These are phyloP conservation scores for Polychaeton citri DNA, from an alignment of 2,329 filamentous ascomycete species.

Conservation along the genomic window DNA sequence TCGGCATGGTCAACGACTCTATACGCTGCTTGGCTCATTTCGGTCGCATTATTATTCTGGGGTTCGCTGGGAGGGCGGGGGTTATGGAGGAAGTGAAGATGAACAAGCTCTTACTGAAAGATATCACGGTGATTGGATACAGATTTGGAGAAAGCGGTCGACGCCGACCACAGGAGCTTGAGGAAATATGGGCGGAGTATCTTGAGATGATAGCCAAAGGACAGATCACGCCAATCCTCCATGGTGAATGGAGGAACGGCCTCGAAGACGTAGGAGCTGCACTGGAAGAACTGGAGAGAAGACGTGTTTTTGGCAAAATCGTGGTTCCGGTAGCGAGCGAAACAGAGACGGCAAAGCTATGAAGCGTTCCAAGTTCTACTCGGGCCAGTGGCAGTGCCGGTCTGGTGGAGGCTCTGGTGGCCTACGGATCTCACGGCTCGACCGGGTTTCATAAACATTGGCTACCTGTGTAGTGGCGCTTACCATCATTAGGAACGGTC, in stretches of 20 bases:
- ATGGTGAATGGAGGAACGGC: conserved; percentile 32
- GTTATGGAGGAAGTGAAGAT: conserved; percentile 42
- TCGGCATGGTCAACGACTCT: conserved; percentile 42
- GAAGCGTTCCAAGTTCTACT: too few relatives aligned
- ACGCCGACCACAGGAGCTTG: conserved; percentile 33
- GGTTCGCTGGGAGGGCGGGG: conserved; percentile 42
- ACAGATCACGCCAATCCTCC: conserved; percentile 39
- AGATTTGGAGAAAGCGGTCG: conserved; percentile 45
- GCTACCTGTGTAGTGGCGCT: too few relatives aligned
- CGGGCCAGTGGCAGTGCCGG: too few relatives aligned
- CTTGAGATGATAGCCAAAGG: conserved; percentile 34
- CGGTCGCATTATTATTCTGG: conserved; percentile 43
- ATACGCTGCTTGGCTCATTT: conserved; percentile 41
- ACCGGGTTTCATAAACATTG: too few relatives aligned
- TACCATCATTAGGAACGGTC: conserved; percentile 51
- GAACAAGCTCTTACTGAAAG: conserved; percentile 42
- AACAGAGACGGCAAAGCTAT: conserved; percentile 11
- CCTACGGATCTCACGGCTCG: too few relatives aligned
- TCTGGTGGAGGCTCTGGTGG: too few relatives aligned
- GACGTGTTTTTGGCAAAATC: conserved; percentile 44
- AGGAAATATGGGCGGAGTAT: conserved; percentile 39
- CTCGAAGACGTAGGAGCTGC: conserved; percentile 37
- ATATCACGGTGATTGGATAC: conserved; percentile 41
- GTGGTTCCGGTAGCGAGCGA: conserved; percentile 31
- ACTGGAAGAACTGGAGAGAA: conserved; percentile 36